phyloP scores from a whole-genome alignment of 1,139 yeast genomes.

The Hanseniaspora sp. region DNA sequence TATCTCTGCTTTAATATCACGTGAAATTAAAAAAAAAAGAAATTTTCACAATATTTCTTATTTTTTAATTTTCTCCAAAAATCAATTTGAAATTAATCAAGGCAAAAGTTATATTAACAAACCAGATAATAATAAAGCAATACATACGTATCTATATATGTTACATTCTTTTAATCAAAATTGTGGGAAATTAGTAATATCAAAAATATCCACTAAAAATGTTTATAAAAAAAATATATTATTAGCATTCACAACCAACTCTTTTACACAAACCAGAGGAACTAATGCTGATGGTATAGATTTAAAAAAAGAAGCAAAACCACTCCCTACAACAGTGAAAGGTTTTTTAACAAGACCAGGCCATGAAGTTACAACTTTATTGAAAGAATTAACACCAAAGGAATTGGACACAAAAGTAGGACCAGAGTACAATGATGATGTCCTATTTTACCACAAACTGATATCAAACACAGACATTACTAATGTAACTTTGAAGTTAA shows the following conservation, averaged over 20 bases:
- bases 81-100: neutral
- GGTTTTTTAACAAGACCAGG: slow-evolving; percentile 10
- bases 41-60: neutral
- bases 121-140: too few species aligned
- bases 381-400: neutral
- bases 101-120: neutral
- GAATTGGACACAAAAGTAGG: neutral
- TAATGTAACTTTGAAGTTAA: neutral
- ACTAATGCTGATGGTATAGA: neutral
- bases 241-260: neutral
- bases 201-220: too few species aligned
- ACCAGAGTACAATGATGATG: neutral
- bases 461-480: slow-evolving; percentile 2
- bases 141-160: too few species aligned
- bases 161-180: too few species aligned
- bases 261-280: neutral
- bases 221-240: too few species aligned
- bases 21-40: neutral
- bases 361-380: neutral
- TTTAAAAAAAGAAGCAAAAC: neutral
- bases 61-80: too few species aligned
- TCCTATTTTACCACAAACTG: slow-evolving; percentile 7
- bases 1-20: neutral
- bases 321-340: slow-evolving; percentile 1
- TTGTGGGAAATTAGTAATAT: too few species aligned